Evolutionary conservation across 2,329 filamentous ascomycete genomes (phyloP).

Genomic region (Neocatenulostroma microsporum): DNA sequence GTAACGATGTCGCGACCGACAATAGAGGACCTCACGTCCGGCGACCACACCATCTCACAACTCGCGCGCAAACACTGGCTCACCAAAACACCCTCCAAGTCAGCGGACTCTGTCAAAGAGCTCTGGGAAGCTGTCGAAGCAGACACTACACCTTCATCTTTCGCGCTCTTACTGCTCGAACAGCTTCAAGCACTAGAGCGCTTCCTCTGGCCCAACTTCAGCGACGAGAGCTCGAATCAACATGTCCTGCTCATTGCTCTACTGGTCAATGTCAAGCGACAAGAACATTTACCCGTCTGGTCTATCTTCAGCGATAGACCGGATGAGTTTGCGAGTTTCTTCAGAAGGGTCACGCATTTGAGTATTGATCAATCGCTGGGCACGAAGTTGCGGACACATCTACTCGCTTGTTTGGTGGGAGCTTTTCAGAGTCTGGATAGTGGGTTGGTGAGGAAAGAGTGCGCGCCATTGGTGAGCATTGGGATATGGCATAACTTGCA

Average conservation of each 20-base stretch:
- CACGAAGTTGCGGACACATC: constrained; percentile 55
- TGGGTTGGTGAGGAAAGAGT: constrained; percentile 85
- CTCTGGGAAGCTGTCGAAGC: constrained; percentile 86
- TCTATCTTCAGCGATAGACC: constrained; percentile 69
- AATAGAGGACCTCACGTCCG: constrained; percentile 61
- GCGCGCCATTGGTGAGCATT: constrained; percentile 88
- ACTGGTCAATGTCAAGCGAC: constrained; percentile 78
- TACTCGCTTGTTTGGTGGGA: constrained; percentile 82
- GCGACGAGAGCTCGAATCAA: constrained; percentile 71
- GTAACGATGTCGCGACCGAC: constrained; percentile 47
- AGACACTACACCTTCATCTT: constrained; percentile 68
- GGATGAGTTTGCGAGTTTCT: constrained; percentile 78
- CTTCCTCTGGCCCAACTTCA: constrained; percentile 92
- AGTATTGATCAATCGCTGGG: constrained; percentile 50
- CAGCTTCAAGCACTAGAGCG: constrained; percentile 86
- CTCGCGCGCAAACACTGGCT: constrained; percentile 84
- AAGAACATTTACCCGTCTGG: constrained; percentile 84
- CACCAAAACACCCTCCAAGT: constrained; percentile 55
- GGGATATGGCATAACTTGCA: constrained; percentile 92
- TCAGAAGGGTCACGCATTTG: constrained; percentile 83
- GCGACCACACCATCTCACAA: constrained; percentile 57
- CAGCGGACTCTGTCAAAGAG: constrained; percentile 71
- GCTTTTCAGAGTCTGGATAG: constrained; percentile 93
- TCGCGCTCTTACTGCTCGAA: constrained; percentile 73
- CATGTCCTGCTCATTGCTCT: constrained; percentile 82